A percentile compares a stretch with the other conserved stretches of the same genome.
phyloP scores from a whole-genome alignment of 1,284 basidiomycete genomes.

The Naganishia cerealis region DNA sequence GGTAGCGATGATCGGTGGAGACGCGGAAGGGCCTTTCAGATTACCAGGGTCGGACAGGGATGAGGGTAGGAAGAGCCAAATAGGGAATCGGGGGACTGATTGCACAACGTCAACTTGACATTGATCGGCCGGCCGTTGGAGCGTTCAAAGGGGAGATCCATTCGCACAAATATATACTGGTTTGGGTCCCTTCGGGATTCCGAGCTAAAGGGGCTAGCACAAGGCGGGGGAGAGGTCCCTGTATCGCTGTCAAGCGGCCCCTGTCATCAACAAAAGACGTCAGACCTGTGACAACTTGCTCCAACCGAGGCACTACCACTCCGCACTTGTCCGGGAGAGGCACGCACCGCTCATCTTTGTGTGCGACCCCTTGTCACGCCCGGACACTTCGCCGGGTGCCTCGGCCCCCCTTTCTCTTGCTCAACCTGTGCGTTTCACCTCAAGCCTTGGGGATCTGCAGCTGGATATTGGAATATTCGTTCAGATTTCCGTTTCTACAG shows the following conservation, averaged over 20 bases:
- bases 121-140: too few species aligned
- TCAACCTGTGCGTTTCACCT: constrained; percentile 10
- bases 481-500: not conserved
- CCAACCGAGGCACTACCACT: not conserved
- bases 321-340: not conserved
- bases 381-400: not conserved
- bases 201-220: not conserved
- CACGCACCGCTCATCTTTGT: not conserved
- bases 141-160: not conserved
- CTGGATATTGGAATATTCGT: not conserved
- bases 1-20: not conserved
- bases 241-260: not conserved
- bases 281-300: not conserved
- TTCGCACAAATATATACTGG: not conserved
- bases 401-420: not conserved
- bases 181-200: not conserved
- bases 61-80: too few species aligned
- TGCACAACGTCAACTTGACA: too few species aligned
- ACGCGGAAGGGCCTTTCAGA: not conserved
- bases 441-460: not conserved
- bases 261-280: not conserved
- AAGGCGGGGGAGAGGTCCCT: constrained; percentile 2
- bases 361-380: not conserved
- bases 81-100: too few species aligned
- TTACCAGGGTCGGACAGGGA: not conserved